phyloP scores from a whole-genome alignment of 148 eudicot genomes.

The Agrostemma githago region DNA sequence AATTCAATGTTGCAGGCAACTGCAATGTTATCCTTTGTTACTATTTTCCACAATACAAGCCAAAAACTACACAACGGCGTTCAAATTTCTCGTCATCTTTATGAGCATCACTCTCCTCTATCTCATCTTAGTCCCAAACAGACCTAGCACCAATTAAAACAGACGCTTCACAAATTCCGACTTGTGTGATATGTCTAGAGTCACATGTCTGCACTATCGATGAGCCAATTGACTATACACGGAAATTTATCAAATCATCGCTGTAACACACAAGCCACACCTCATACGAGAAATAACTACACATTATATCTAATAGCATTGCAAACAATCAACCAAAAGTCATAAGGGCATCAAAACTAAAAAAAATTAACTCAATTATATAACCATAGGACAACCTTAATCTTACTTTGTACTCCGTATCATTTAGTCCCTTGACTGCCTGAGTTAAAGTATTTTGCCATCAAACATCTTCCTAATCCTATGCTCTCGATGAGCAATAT shows the following conservation, averaged over 20 bases:
- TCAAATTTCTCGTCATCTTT: not conserved
- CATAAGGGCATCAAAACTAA: not conserved
- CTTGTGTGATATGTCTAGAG: too few relatives aligned
- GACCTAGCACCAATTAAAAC: not conserved
- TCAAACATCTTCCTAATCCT: constrained; percentile 48
- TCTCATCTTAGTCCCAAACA: not conserved
- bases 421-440: constrained; percentile 53
- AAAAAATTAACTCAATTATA: too few relatives aligned
- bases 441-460: constrained; percentile 60
- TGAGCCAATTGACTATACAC: not conserved
- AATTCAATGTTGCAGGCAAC: not conserved
- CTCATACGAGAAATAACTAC: constrained; percentile 1
- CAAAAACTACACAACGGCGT: not conserved
- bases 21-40: not conserved
- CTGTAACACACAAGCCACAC: too few relatives aligned
- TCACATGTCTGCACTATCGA: not conserved
- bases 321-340: not conserved
- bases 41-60: not conserved
- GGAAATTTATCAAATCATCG: not conserved
- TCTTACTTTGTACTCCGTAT: constrained; percentile 21
- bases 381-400: not conserved
- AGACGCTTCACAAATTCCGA: too few relatives aligned
- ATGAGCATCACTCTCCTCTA: not conserved
- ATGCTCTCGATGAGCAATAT: too few relatives aligned
- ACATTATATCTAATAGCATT: not conserved